These are phyloP conservation scores for Geotrichum fermentans DNA, from an alignment of 1,139 yeast genomes.

Conservation along the genomic window DNA sequence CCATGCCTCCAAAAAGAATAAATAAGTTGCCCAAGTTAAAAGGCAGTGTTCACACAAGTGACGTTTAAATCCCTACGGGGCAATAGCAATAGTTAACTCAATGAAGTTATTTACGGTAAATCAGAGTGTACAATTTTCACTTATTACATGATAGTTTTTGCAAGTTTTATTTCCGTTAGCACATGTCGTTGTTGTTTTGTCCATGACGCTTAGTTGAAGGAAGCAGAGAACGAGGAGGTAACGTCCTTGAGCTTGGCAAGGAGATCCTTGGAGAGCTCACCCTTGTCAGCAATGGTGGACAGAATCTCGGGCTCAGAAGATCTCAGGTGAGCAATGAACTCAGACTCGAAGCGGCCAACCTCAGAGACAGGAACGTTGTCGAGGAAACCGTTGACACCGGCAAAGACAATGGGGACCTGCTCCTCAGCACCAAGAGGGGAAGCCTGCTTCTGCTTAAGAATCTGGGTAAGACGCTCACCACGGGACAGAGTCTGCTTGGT, in stretches of 20 bases:
- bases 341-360: slow-evolving; percentile 86
- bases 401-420: slow-evolving; percentile 97
- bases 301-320: slow-evolving; percentile 82
- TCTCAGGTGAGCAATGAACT: slow-evolving; percentile 82
- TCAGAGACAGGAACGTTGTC: slow-evolving; percentile 81
- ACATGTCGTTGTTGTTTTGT: background rate
- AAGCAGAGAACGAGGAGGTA: slow-evolving; percentile 86
- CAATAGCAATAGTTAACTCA: too few relatives aligned
- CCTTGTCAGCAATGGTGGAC: slow-evolving; percentile 78
- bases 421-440: slow-evolving; percentile 97
- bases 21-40: background rate
- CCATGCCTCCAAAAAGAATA: slow-evolving; percentile 20
- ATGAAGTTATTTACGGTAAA: background rate
- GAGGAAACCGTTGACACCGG: slow-evolving; percentile 97
- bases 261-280: slow-evolving; percentile 84
- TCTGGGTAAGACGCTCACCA: slow-evolving; percentile 99
- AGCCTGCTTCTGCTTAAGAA: slow-evolving; percentile 97
- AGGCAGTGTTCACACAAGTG: too few relatives aligned
- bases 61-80: too few relatives aligned
- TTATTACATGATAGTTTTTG: background rate
- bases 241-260: slow-evolving; percentile 84
- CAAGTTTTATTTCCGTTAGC: background rate
- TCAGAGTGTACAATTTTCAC: background rate
- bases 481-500: slow-evolving; percentile 98
- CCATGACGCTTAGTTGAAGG: slow-evolving; percentile 46